Evolutionary conservation across 495 filamentous ascomycete species (phyloP).

Genomic region (Penicillium malachiteum): DNA sequence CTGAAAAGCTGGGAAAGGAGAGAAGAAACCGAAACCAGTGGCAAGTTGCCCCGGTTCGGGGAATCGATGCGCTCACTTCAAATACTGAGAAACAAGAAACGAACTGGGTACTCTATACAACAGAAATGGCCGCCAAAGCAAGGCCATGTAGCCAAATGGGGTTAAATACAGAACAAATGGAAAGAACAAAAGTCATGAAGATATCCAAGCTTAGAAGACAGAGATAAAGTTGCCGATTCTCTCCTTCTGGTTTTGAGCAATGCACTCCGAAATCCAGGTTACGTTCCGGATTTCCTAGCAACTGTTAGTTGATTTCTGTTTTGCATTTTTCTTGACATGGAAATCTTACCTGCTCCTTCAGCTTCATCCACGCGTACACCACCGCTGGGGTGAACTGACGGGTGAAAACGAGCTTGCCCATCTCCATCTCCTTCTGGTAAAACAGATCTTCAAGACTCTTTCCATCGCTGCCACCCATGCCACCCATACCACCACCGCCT

Average conservation of each 20-base stretch:
- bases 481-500: slow-evolving; percentile 80
- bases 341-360: slow-evolving; percentile 85
- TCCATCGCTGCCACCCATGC: slow-evolving; percentile 63
- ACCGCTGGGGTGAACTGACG: slow-evolving; percentile 93
- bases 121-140: slow-evolving; percentile 17
- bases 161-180: slow-evolving; percentile 20
- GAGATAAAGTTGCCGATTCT: slow-evolving; percentile 98
- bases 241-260: slow-evolving; percentile 99
- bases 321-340: slow-evolving; percentile 1
- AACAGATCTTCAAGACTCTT: slow-evolving; percentile 97
- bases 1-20: slow-evolving; percentile 18
- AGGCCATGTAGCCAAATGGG: slow-evolving; percentile 16
- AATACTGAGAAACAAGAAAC: slow-evolving; percentile 21
- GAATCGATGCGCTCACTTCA: slow-evolving; percentile 36
- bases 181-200: slow-evolving; percentile 12
- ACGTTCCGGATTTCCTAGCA: slow-evolving; percentile 95
- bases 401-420: slow-evolving; percentile 91
- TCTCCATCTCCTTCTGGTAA: slow-evolving; percentile 99
- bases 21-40: slow-evolving; percentile 20
- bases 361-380: slow-evolving; percentile 96
- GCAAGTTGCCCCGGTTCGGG: slow-evolving; percentile 11
- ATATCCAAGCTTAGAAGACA: slow-evolving; percentile 63
- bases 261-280: slow-evolving; percentile 99
- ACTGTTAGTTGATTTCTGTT: slow-evolving; percentile 23
- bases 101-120: slow-evolving; percentile 31